Evolutionary conservation across 1,139 yeast species (phyloP), one percentile per base, ranked within the genome.

Genomic region (Diutina sp.): DNA sequence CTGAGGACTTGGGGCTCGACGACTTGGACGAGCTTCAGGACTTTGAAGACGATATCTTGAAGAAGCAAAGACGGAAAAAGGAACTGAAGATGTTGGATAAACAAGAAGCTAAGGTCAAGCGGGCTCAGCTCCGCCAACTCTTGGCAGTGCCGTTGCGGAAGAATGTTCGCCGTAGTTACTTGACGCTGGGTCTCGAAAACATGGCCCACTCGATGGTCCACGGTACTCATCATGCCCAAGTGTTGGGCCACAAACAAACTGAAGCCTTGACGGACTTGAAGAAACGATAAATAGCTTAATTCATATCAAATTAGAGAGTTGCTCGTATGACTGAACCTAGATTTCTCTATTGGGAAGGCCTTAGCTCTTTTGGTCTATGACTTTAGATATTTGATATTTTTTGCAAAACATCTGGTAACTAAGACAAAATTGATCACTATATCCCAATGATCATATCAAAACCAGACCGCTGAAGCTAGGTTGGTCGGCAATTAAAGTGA

Each of bases 1-100:
- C 98, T 0, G 95, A 87, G 56, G 99, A 93, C 58, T 76, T 95
- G 57, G 99, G 97, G 5, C 72, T 91, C 44, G 95, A 87, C 52
- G 84, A 83, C 59, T 69, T 83, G 57, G 75, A 79, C 46, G 90
- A 84, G 57, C 75, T 84, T 57, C 84, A 77, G 51, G 63, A 62
- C 28, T 76, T 73, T 59, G 90, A 83, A 62, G 95, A 87, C 66
- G 86, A 83, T 59, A 78, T 83, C 56, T 70, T 85, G 57, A 83
- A 80, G 63, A 84, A 81, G 66, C 85, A 81, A 65, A 77, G 88
- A 62, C 76, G 76, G 63, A 80, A 86, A 66, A 82, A 79, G 62
- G 82, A 80, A 64, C 77, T 74, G 58, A 85, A 82, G 65, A 69
- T 76, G 58, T 67, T 85, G 58, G 72, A 75, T 35, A 80, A 79